Base-by-base conservation (phyloP, 345 rosid species). In the Citropsis articulata region DNA sequence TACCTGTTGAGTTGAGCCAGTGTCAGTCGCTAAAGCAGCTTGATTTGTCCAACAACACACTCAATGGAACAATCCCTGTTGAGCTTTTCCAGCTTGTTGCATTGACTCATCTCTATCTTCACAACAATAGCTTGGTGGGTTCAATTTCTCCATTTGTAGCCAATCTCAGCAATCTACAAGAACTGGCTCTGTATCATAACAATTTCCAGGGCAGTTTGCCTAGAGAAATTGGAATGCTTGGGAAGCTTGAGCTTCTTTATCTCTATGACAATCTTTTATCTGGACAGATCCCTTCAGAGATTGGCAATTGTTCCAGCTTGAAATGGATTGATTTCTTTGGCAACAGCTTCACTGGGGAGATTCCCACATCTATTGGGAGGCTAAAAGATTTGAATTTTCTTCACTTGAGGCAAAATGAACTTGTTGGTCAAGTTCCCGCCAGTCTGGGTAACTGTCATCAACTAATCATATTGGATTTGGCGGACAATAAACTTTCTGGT, bases 61-160 rank as follows among this genome's bases (percentile, higher is more conserved):
- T 96, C 12, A 71, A 73, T 55, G 98, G 99, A 30, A 81, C 90
- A 0, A 89, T 96, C 40, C 99, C 99, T 1, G 71, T 48, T 0
- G 88, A 87, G 56, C 73, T 96, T 69, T 94, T 75, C 40, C 77
- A 90, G 82, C 63, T 91, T 78, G 82, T 72, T 53, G 75, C 78
- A 55, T 79, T 94, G 82, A 90, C 88, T 13, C 83, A 90, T 80
- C 93, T 96, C 45, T 92, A 92, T 66, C 95, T 96, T 42, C 94
- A 94, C 81, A 96, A 96, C 87, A 96, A 96, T 81, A 91, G 87
- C 87, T 87, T 96, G 87, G 88, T 67, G 18, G 98, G 99, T 69
- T 82, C 83, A 30, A 80, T 96, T 70, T 88, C 94, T 78, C 86
- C 94, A 30, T 78, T 72, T 0, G 83, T 94, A 75, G 87, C 86